Evolutionary conservation across 352 stramenopile genomes (phyloP), one percentile per base, ranked within the genome.

Genomic region (Globisporangium rhizosaccharum): DNA sequence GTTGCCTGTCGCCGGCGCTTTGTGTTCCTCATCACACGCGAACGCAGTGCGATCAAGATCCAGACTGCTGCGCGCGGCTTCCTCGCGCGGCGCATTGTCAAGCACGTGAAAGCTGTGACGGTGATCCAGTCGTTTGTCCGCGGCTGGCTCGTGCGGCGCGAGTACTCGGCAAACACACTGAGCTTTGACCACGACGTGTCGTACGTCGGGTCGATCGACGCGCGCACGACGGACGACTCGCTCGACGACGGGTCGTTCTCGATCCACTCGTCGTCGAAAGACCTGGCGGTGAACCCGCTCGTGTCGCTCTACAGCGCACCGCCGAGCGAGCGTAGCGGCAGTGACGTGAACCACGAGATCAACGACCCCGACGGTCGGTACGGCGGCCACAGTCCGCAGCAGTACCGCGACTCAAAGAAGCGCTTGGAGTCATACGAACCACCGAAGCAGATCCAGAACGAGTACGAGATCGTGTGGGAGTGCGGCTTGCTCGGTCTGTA

Each of bases 391-490:
- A 81, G 73, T 39, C 75, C 70, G 46, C 75, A 72, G 23, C 65
- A 61, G 15, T 81, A 69, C 26, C 82, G 67, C 5, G 66, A 75
- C 14, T 89, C 80, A 12, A 75, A 75, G 30, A 88, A 87, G 62
- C 76, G 82, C 36, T 70, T 85, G 0, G 73, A 76, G 2, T 66
- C 76, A 45, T 90, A 93, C 61, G 70, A 82, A 23, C 81, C 82
- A 4, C 79, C 80, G 1, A 80, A 75, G 56, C 72, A 84, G 23
- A 80, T 93, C 42, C 65, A 79, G 41, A 81, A 85, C 61, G 82
- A 93, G 69, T 95, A 95, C 62, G 80, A 91, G 45, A 92, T 95
- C 41, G 84, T 90, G n/a, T 95, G 85, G 85, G 82, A 92, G 57
- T 92, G 82, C 25, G 85, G 85, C 15, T 57, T 93, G 9, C 68